Base-by-base conservation (phyloP, 2,329 filamentous ascomycete genomes). In the Alternaria sp. region DNA sequence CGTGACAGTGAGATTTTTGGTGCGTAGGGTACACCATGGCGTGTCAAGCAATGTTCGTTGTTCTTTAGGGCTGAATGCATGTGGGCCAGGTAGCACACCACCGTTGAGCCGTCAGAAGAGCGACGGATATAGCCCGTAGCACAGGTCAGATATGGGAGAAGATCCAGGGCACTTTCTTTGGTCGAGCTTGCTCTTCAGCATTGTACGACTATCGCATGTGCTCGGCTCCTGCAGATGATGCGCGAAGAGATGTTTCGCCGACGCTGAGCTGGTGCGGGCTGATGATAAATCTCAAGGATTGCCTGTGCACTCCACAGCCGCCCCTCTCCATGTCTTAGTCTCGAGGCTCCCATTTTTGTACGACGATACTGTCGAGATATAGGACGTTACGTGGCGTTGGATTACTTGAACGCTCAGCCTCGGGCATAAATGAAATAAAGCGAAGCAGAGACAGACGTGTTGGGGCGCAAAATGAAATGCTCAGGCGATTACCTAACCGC, bases 371-470 rank as follows among this genome's bases (percentile, higher is more conserved):
- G 44, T 37, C 50, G 34, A 46, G 51, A 55, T 36, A 42, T 48
- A 44, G 33, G 29, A 41, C 34, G 11, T 40, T 41, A 3, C 10
- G 40, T 36, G 49, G 51, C 48, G 28, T 51, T 34, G 36, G 36
- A 33, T 33, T 40, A 24, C 37, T 21, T 44, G 24, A 13, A 44
- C 37, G 61, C 53, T 63, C 58, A 61, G 63, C 63, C 58, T 57
- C 58, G 46, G 41, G 58, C 41, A 45, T 24, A 28, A 23, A 28
- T 29, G 17, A 40, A 10, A 45, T 26, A 40, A 23, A 24, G 31
- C 17, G 29, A 48, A 34, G 31, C 13, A 23, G 44, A 17, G 17
- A 17, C 17, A 17, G 44, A 17, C 21, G 29, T 46, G 44, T 46
- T 46, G 44, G 44, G 44, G 21, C 44, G 44, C 29, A 46, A 17